Percentiles rank a stretch among this genome's conserved stretches.
phyloP scores from a whole-genome alignment of 768 basidiomycete genomes.

The Tubosaeta brunneosetosa region DNA sequence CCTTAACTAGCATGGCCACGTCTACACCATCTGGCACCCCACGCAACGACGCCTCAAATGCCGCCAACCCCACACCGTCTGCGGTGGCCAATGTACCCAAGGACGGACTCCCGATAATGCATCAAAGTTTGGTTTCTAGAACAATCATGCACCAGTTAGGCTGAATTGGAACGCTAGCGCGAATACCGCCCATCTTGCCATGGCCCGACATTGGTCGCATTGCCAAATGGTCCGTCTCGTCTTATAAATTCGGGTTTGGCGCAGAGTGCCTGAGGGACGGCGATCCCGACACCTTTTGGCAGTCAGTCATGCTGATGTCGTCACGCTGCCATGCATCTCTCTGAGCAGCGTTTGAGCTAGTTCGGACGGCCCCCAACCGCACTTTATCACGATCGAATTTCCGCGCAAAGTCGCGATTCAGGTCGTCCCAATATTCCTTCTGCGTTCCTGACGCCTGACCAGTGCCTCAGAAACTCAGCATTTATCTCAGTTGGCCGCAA shows the following conservation, averaged over 20 bases:
- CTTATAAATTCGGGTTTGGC: slow-evolving; percentile 94
- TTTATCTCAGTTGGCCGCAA: slow-evolving; percentile 71
- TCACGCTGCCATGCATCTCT: not conserved
- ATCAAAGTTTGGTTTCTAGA: slow-evolving; percentile 28
- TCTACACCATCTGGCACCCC: not conserved
- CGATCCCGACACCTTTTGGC: slow-evolving; percentile 95
- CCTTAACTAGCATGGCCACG: slow-evolving; percentile 13
- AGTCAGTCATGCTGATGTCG: slow-evolving; percentile 52
- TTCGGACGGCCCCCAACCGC: slow-evolving; percentile 94
- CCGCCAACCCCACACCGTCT: slow-evolving; percentile 11
- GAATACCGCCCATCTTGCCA: slow-evolving; percentile 48
- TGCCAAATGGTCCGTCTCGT: slow-evolving; percentile 95
- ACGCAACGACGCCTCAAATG: slow-evolving; percentile 14
- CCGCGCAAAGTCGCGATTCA: slow-evolving; percentile 85
- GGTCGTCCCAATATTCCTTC: slow-evolving; percentile 36
- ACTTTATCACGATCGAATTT: slow-evolving; percentile 93
- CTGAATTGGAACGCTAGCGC: slow-evolving; percentile 20
- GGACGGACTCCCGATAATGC: slow-evolving; percentile 38
- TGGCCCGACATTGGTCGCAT: slow-evolving; percentile 85
- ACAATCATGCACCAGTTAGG: not conserved
- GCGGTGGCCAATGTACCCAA: slow-evolving; percentile 17
- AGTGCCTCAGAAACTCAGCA: slow-evolving; percentile 69
- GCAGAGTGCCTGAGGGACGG: slow-evolving; percentile 86
- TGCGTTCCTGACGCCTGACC: slow-evolving; percentile 1
- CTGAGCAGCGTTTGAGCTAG: slow-evolving; percentile 32